Evolutionary conservation across 2,329 filamentous ascomycete genomes (phyloP).

Genomic region (Aspergillus sp.): DNA sequence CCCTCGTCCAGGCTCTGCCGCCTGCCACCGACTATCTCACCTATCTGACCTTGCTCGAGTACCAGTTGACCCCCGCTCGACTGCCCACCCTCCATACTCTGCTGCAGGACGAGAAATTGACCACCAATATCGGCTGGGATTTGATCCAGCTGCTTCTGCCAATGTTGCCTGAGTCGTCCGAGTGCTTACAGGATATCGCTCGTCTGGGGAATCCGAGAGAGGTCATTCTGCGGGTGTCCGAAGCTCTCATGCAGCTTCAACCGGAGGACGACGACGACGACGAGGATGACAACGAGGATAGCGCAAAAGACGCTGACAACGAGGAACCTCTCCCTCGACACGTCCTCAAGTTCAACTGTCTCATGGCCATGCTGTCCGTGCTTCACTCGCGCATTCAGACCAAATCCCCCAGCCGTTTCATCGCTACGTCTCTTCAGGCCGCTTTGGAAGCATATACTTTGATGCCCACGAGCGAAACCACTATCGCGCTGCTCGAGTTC

Average conservation of each 20-base stretch:
- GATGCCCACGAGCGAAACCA: conserved; percentile 49
- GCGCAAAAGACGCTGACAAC: conserved; percentile 8
- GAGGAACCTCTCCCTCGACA: conserved; percentile 21
- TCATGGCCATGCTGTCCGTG: conserved; percentile 46
- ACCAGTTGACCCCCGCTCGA: conserved; percentile 52
- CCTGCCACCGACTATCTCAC: conserved; percentile 57
- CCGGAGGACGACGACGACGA: conserved; percentile 33
- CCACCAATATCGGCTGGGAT: conserved; percentile 59
- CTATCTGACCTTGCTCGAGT: conserved; percentile 58
- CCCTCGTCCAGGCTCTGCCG: conserved; percentile 51
- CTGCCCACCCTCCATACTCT: conserved; percentile 51
- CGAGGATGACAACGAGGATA: conserved; percentile 21
- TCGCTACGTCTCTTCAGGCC: conserved; percentile 56
- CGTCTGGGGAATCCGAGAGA: conserved; percentile 56
- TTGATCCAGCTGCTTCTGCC: conserved; percentile 54
- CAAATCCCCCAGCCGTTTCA: conserved; percentile 55
- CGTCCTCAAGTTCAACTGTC: conserved; percentile 35
- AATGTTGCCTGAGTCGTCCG: conserved; percentile 49
- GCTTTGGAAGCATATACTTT: conserved; percentile 52
- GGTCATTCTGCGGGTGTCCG: conserved; percentile 56
- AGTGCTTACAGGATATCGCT: conserved; percentile 55
- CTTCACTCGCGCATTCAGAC: conserved; percentile 56
- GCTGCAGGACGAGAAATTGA: conserved; percentile 53
- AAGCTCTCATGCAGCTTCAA: conserved; percentile 51
- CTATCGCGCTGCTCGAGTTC: conserved; percentile 49